These are phyloP conservation scores for Sugiyamaella paludigena DNA, from an alignment of 1,139 yeast genomes.

Conservation along the genomic window DNA sequence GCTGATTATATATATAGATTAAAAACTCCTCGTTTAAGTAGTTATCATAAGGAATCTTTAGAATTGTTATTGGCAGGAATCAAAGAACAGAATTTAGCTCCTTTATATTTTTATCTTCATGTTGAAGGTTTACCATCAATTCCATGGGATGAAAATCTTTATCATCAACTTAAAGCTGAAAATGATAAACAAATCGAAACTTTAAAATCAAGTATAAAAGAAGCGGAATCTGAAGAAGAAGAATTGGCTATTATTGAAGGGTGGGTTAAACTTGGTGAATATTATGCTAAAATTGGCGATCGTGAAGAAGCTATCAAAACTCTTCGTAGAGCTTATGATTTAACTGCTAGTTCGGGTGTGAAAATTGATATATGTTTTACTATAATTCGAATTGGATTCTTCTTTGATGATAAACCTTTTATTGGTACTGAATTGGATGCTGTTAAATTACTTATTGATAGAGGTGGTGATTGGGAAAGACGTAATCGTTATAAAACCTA, in stretches of 20 bases:
- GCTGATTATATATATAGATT: conserved; percentile 75
- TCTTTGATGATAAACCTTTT: conserved; percentile 71
- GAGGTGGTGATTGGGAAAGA: conserved; percentile 99
- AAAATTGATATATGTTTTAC: conserved; percentile 85
- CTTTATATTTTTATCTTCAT: conserved; percentile 74
- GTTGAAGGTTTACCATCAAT: conserved; percentile 45
- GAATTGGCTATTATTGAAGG: conserved; percentile 77
- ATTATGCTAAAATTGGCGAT: conserved; percentile 83
- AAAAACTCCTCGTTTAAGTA: conserved; percentile 36
- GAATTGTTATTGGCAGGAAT: conserved; percentile 53
- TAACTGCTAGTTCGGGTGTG: conserved; percentile 75
- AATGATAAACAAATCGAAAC: conserved; percentile 58
- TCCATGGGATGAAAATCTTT: conserved; percentile 58
- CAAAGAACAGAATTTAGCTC: conserved; percentile 65
- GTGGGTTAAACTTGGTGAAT: conserved; percentile 81
- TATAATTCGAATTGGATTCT: conserved; percentile 80
- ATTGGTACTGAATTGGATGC: conserved; percentile 75
- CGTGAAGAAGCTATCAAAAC: conserved; percentile 68
- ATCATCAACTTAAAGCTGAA: conserved; percentile 47
- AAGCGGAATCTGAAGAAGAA: conserved; percentile 86
- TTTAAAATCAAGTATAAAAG: conserved; percentile 61
- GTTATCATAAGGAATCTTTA: conserved; percentile 43
- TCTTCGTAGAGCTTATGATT: conserved; percentile 69
- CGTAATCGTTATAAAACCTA: conserved; percentile 92
- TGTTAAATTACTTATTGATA: conserved; percentile 71